phyloP scores from a whole-genome alignment of 2,329 filamentous ascomycete species.

The Madurella mycetomatis region DNA sequence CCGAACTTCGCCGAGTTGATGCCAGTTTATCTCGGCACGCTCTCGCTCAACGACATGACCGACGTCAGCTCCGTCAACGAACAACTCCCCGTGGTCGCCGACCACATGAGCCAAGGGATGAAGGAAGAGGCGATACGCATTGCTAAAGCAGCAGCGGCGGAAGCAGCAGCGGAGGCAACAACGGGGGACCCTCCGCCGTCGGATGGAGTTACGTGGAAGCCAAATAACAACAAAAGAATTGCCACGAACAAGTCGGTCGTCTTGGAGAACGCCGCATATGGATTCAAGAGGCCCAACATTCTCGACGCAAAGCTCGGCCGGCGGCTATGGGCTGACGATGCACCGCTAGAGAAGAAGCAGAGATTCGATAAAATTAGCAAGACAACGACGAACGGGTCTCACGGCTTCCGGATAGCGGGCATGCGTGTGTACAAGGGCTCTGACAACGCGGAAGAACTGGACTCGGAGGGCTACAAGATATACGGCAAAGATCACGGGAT shows the following conservation, averaged over 20 bases:
- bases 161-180: conserved; percentile 10
- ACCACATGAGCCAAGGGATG: conserved; percentile 39
- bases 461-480: conserved; percentile 52
- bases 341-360: conserved; percentile 53
- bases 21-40: conserved; percentile 77
- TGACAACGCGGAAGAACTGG: conserved; percentile 46
- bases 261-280: conserved; percentile 75
- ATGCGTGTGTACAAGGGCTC: conserved; percentile 61
- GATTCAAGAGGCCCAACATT: conserved; percentile 82
- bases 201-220: conserved; percentile 40
- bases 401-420: conserved; percentile 61
- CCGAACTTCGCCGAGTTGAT: conserved; percentile 74
- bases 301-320: conserved; percentile 89
- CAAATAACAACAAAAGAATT: conserved; percentile 56
- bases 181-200: not conserved
- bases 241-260: conserved; percentile 77
- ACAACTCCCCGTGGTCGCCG: conserved; percentile 42
- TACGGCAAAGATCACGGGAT: conserved; percentile 63
- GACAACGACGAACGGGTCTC: conserved; percentile 55
- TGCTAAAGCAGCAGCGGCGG: conserved; percentile 19
- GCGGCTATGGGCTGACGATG: conserved; percentile 77
- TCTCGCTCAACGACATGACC: conserved; percentile 60
- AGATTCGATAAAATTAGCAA: conserved; percentile 57
- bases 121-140: conserved; percentile 34
- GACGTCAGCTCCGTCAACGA: conserved; percentile 47